Evolutionary conservation across 176 grass and related monocot genomes (phyloP).

Genomic region (Lolium perenne): DNA sequence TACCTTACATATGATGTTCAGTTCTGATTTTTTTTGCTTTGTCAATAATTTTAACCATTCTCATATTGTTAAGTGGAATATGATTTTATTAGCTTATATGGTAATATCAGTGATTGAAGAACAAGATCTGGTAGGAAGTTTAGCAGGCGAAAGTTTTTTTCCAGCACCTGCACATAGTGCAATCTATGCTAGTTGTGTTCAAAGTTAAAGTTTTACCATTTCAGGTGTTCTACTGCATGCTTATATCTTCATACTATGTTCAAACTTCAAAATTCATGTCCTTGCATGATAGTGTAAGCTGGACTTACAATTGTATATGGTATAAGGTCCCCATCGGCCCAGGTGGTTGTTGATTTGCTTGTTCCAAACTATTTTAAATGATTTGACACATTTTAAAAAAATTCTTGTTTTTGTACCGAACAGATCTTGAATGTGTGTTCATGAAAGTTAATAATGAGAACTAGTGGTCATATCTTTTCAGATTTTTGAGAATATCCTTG

Average conservation of each 20-base stretch:
- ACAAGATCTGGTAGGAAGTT: conserved; percentile 5
- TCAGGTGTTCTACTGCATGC: conserved; percentile 7
- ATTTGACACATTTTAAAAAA: background rate
- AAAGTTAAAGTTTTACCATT: conserved; percentile 1
- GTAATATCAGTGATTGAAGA: conserved; percentile 9
- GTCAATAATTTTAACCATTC: background rate
- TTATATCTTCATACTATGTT: background rate
- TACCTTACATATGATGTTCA: background rate
- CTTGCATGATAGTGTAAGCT: background rate
- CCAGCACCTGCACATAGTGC: background rate
- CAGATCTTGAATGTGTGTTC: conserved; percentile 26
- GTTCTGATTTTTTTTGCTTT: conserved; percentile 2
- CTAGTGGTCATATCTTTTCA: background rate
- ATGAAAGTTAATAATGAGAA: conserved; percentile 5
- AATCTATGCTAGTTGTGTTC: conserved; percentile 11
- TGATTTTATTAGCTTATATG: background rate
- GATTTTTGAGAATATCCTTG: background rate
- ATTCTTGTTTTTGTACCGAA: conserved; percentile 21
- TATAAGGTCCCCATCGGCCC: background rate
- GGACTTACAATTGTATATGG: background rate
- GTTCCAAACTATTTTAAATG: background rate
- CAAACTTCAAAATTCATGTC: background rate
- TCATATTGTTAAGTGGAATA: background rate
- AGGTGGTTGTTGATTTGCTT: background rate
- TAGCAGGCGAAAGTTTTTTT: conserved; percentile 29